phyloP scores from a whole-genome alignment of 139 green algal genomes.

The Astrephomene gubernaculifera region DNA sequence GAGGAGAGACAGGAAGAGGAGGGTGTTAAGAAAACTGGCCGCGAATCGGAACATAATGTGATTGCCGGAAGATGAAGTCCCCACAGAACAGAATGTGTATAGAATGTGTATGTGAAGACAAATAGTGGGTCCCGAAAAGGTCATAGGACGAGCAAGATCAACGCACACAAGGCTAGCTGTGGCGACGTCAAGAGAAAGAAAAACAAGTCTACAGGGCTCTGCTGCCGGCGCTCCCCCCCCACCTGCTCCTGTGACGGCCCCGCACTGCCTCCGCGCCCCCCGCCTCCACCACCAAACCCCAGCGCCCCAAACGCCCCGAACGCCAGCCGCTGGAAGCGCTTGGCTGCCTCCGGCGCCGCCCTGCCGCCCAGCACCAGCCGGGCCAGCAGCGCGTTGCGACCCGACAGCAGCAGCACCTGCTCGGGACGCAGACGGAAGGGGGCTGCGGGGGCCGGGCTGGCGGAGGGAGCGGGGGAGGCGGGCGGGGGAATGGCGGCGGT shows the following conservation, averaged over 20 bases:
- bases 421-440: constrained; percentile 66
- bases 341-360: constrained; percentile 41
- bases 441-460: background rate
- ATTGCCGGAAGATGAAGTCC: no score
- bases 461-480: background rate
- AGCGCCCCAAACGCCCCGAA: constrained; percentile 67
- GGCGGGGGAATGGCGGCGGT: background rate
- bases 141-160: no score
- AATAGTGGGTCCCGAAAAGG: no score
- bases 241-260: constrained; percentile 21
- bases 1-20: background rate
- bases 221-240: no score
- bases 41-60: no score
- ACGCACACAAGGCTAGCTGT: no score
- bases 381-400: constrained; percentile 74
- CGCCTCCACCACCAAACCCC: background rate
- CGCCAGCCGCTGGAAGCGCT: constrained; percentile 64
- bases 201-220: no score
- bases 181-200: no score
- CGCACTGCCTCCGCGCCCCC: constrained; percentile 5
- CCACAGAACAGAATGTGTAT: no score
- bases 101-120: no score
- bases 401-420: constrained; percentile 79
- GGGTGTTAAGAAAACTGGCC: no score
- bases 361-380: constrained; percentile 68